Evolutionary conservation across 768 basidiomycete genomes (phyloP).

Genomic region (Pisolithus albus): DNA sequence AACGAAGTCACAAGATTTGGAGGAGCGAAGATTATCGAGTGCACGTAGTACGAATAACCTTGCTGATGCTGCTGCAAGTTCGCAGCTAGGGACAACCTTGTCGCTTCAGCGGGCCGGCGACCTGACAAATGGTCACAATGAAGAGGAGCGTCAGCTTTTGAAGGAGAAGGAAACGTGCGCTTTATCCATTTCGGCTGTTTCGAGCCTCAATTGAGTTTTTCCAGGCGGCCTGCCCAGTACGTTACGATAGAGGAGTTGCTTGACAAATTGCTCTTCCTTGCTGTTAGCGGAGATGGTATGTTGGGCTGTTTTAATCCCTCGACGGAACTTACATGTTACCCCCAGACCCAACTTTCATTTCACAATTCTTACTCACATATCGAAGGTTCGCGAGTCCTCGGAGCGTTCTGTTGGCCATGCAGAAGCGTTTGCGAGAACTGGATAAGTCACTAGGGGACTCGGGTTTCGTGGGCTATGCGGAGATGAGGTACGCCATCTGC

Average conservation of each 20-base stretch:
- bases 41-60: conserved; percentile 24
- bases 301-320: conserved; percentile 3
- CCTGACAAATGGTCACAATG: conserved; percentile 14
- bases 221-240: conserved; percentile 57
- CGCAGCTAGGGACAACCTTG: conserved; percentile 13
- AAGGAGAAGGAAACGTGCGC: conserved; percentile 52
- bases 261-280: conserved; percentile 75
- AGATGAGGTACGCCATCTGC: conserved; percentile 58
- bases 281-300: conserved; percentile 79
- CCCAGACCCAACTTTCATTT: conserved; percentile 68
- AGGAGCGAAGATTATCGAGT: conserved; percentile 26
- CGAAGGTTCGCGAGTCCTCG: conserved; percentile 78
- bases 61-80: conserved; percentile 12
- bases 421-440: conserved; percentile 75
- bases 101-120: conserved; percentile 9
- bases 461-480: conserved; percentile 82
- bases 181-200: conserved; percentile 9
- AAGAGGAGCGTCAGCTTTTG: conserved; percentile 18
- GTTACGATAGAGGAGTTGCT: conserved; percentile 73
- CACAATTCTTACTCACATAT: conserved; percentile 78
- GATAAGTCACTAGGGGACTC: conserved; percentile 69
- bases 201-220: conserved; percentile 5
- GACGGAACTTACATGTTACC: conserved; percentile 7
- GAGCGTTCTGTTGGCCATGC: conserved; percentile 77
- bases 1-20: conserved; percentile 20